Evolutionary conservation across 164 flowering plant species (phyloP), one percentile per base, ranked within the genome.

Genomic region (Umbellularia californica): DNA sequence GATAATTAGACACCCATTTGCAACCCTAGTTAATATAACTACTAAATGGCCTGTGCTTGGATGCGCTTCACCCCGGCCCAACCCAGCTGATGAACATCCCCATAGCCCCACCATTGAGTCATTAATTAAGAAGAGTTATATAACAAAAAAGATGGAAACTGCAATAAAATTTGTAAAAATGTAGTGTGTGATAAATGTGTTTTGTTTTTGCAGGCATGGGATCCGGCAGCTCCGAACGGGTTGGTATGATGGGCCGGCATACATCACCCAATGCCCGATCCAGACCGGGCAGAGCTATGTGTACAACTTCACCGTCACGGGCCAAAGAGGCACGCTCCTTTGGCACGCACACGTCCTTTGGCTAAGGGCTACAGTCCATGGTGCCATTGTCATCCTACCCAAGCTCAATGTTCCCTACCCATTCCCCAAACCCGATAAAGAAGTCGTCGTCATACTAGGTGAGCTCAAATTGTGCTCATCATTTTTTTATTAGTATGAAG

Each of bases 231-330:
- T 92, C 10, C 78, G 88, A 58, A 92, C 97, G 2, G 97, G 94
- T 1, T 92, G 97, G 97, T 80, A 88, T 0, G 97, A 92, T 67
- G 94, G 97, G 17, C 97, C 97, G 0, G 92, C 93, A 17, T 92
- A 89, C 74, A 85, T 90, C 52, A 92, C 97, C 4, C 97, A 92
- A 47, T 92, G 97, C 72, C 93, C 94, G 0, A 92, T 92, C 69
- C 94, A 82, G 73, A 76, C 93, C n/a, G 92, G 93, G 12, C 85
- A 88, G 60, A 84, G 70, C 76, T 92, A 82, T 68, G 72, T 84
- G 1, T 92, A 92, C 84, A 92, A 90, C 78, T 92, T 89, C 85
- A 92, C 94, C 23, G 58, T 92, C 12, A 90, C 92, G 0, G 93
- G 93, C 10, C 93, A 90, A 75, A 74, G 97, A 58, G 94, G 97